These are phyloP conservation scores for Podaxis sp. DNA, from an alignment of 768 basidiomycete species.

Conservation along the genomic window DNA sequence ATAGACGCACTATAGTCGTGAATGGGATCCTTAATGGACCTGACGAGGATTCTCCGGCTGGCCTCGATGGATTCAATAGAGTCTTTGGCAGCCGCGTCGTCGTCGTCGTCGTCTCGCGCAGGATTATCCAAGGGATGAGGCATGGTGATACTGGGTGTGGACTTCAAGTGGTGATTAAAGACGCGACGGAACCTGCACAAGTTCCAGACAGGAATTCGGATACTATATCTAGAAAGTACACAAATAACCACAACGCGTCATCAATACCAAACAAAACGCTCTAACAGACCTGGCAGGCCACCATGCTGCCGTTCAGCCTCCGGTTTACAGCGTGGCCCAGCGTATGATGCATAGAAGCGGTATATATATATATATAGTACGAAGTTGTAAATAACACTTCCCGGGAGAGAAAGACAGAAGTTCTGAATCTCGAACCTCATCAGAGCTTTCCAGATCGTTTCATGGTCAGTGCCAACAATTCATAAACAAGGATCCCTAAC, in stretches of 20 bases:
- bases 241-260: neutral
- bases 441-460: conserved; percentile 1
- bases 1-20: conserved; percentile 13
- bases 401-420: neutral
- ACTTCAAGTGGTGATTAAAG: neutral
- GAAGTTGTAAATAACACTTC: neutral
- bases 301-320: too few species aligned
- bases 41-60: conserved; percentile 4
- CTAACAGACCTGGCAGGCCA: too few species aligned
- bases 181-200: neutral
- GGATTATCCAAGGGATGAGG: neutral
- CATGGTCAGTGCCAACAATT: neutral
- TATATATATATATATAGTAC: neutral
- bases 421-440: neutral
- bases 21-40: conserved; percentile 15
- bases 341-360: neutral
- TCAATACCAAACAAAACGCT: neutral
- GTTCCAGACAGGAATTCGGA: neutral
- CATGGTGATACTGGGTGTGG: conserved; percentile 1
- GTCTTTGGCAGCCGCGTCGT: neutral
- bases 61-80: conserved; percentile 1
- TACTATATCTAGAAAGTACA: neutral
- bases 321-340: too few species aligned
- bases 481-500: conserved; percentile 8
- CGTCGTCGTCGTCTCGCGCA: neutral